A percentile compares a stretch with the other conserved stretches of the same genome.
These are phyloP conservation scores for Petunia secreta DNA, from an alignment of 257 asterid genomes.

Conservation along the genomic window DNA sequence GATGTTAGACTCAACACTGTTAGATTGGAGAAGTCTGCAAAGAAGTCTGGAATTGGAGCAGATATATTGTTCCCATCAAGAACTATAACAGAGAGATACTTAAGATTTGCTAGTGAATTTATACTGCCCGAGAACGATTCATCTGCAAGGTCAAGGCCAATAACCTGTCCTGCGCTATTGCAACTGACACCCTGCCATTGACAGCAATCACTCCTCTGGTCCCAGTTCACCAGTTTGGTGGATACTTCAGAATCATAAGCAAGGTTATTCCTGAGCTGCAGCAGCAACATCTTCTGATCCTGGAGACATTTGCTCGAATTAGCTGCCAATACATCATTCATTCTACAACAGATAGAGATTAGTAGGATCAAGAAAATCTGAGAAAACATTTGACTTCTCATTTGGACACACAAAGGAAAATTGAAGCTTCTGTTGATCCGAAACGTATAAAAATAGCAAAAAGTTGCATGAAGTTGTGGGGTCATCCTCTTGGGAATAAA, in stretches of 20 bases:
- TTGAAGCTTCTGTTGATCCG: background rate
- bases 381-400: constrained; percentile 35
- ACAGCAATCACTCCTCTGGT: constrained; percentile 49
- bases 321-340: constrained; percentile 28
- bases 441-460: background rate
- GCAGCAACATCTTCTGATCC: constrained; percentile 46
- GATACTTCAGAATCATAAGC: constrained; percentile 56
- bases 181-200: constrained; percentile 59
- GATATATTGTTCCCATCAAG: constrained; percentile 49
- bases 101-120: constrained; percentile 38
- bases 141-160: constrained; percentile 49
- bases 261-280: constrained; percentile 48
- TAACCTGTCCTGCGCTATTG: constrained; percentile 44
- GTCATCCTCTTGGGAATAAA: background rate
- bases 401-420: constrained; percentile 15
- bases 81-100: constrained; percentile 44
- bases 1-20: constrained; percentile 38
- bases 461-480: background rate
- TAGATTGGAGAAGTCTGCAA: constrained; percentile 48
- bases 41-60: constrained; percentile 43
- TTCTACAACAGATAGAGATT: constrained; percentile 22
- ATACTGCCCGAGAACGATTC: constrained; percentile 51
- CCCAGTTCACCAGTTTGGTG: constrained; percentile 56
- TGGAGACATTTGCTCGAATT: constrained; percentile 38
- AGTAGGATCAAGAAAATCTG: constrained; percentile 28